Conservation (phyloP, 1,284 basidiomycete genomes). For the Golubevia sp. region DNA sequence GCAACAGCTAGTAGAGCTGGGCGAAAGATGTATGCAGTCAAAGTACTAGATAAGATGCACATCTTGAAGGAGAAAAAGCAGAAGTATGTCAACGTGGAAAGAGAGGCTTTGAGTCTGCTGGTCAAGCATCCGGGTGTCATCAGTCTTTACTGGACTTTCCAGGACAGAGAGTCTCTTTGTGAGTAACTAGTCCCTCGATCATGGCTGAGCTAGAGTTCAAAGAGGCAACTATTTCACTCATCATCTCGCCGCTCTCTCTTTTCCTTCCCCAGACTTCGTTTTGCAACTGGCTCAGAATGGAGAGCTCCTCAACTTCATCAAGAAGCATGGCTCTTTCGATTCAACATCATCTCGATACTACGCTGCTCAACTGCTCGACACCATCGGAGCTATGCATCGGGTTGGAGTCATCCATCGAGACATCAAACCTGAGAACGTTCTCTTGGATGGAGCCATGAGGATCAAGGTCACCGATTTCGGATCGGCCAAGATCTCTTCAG, state of each 20-base stretch:
- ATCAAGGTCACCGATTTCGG: constrained; percentile 59
- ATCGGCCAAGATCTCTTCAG: constrained; percentile 37
- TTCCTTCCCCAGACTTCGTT: constrained; percentile 37
- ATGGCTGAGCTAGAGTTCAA: neutral
- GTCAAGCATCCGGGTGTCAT: constrained; percentile 50
- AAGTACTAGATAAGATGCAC: constrained; percentile 59
- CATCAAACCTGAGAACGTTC: constrained; percentile 57
- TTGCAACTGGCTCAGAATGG: constrained; percentile 55
- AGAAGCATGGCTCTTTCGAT: constrained; percentile 48
- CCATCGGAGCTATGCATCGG: constrained; percentile 47
- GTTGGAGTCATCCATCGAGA: constrained; percentile 46
- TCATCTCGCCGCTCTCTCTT: neutral
- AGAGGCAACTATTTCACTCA: no score
- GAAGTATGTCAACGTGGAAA: constrained; percentile 57
- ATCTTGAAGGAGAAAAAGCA: constrained; percentile 60
- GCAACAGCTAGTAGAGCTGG: constrained; percentile 7
- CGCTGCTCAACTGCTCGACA: constrained; percentile 48
- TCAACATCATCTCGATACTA: constrained; percentile 32
- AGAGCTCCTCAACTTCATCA: constrained; percentile 50
- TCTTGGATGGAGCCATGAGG: constrained; percentile 37
- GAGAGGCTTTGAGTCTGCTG: constrained; percentile 54
- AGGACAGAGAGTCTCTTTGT: constrained; percentile 53
- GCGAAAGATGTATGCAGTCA: constrained; percentile 49
- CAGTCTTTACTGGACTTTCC: constrained; percentile 57
- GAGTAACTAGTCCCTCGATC: neutral